Conservation (phyloP, 352 stramenopile genomes). For the Phytophthora citricola region DNA sequence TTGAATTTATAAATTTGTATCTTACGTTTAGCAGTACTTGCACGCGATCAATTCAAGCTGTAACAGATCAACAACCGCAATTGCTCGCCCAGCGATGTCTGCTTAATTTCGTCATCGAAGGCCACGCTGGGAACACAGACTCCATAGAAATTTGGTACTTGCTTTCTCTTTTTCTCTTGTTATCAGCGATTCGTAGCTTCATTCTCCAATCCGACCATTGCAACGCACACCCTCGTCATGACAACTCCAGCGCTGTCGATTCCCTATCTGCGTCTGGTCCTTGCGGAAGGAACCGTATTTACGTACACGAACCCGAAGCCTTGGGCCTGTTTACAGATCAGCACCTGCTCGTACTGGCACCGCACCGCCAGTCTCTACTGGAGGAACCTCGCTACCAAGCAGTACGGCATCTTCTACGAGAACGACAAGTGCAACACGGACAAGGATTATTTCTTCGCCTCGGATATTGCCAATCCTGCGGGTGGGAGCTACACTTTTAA, state of each 20-base stretch:
- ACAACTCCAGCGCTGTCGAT: neutral
- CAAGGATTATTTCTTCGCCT: conserved; percentile 7
- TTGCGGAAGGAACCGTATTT: neutral
- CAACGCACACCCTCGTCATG: neutral
- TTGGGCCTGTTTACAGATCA: conserved; percentile 19
- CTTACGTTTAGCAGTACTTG: too few species aligned
- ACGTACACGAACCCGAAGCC: conserved; percentile 7
- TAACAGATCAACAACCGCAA: too few species aligned
- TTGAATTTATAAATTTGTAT: too few species aligned
- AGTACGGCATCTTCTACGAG: conserved; percentile 17
- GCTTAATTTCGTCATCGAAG: too few species aligned
- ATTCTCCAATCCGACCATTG: neutral
- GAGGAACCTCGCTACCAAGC: conserved; percentile 10
- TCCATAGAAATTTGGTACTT: too few species aligned
- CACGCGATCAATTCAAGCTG: too few species aligned
- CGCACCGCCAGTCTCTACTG: conserved; percentile 1
- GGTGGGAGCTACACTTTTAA: conserved; percentile 1
- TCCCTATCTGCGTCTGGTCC: conserved; percentile 3
- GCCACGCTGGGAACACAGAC: too few species aligned
- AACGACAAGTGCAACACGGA: conserved; percentile 11
- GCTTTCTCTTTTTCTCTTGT: too few species aligned
- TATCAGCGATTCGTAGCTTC: neutral
- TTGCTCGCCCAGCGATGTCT: too few species aligned
- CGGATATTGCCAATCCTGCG: conserved; percentile 4
- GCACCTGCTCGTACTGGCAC: conserved; percentile 15